A percentile compares a stretch with the other conserved stretches of the same genome.
Conservation (phyloP, 192 early-diverging fungal species). For the Coemansia sp. region DNA sequence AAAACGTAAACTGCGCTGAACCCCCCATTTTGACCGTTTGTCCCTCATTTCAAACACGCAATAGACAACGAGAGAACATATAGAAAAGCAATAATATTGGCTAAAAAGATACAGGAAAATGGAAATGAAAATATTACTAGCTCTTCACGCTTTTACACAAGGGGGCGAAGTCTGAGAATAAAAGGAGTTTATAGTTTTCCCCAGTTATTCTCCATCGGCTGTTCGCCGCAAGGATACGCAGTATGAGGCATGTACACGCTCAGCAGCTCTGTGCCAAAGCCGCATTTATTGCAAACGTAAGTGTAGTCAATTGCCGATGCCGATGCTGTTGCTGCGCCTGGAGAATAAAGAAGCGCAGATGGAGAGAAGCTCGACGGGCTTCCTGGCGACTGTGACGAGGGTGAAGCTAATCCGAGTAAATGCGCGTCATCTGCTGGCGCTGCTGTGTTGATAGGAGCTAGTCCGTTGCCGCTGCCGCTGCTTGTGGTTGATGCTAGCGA, state of each 20-base stretch:
- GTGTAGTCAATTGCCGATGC: constrained; percentile 30
- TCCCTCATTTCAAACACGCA: too few relatives aligned
- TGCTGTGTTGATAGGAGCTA: constrained; percentile 8
- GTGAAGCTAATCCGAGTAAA: neutral
- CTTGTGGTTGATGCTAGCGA: constrained; percentile 17
- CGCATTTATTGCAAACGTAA: constrained; percentile 44
- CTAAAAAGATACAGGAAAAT: neutral
- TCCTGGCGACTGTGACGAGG: constrained; percentile 4
- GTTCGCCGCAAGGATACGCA: constrained; percentile 44
- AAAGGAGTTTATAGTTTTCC: constrained; percentile 24
- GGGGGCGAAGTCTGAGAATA: constrained; percentile 5
- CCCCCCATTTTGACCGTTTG: too few relatives aligned
- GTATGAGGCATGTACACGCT: constrained; percentile 48
- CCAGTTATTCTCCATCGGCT: constrained; percentile 27
- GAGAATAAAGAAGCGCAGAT: constrained; percentile 2
- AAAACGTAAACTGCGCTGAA: too few relatives aligned
- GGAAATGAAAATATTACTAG: neutral
- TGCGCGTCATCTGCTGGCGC: neutral
- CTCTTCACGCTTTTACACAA: constrained; percentile 10
- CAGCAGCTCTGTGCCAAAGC: constrained; percentile 48
- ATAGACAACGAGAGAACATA: too few relatives aligned
- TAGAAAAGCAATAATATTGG: neutral
- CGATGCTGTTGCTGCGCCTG: constrained; percentile 19
- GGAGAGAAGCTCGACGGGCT: neutral
- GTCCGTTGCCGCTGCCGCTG: neutral